These are phyloP conservation scores for Fusarium tricinctum DNA, from an alignment of 2,329 filamentous ascomycete species.

Conservation along the genomic window DNA sequence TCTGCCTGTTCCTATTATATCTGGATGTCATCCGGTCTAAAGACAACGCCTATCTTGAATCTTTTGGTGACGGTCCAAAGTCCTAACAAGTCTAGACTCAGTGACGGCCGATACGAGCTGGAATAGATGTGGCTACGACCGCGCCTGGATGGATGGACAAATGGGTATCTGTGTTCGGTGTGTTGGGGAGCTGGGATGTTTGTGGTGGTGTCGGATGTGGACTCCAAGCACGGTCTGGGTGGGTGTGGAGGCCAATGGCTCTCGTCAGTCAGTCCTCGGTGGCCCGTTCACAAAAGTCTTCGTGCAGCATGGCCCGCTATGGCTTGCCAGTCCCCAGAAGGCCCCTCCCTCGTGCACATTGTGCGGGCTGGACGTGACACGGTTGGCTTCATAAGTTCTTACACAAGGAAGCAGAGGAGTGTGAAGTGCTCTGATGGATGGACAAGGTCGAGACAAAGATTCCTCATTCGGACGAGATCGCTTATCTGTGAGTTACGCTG, in stretches of 20 bases:
- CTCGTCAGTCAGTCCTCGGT: slow-evolving; percentile 39
- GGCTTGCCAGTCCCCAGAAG: slow-evolving; percentile 35
- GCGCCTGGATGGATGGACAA: slow-evolving; percentile 37
- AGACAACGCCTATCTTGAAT: slow-evolving; percentile 25
- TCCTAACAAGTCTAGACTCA: slow-evolving; percentile 37
- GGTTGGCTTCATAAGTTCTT: slow-evolving; percentile 26
- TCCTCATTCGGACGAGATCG: slow-evolving; percentile 29
- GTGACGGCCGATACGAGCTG: slow-evolving; percentile 30
- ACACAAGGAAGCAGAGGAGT: slow-evolving; percentile 34
- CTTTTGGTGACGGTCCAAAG: slow-evolving; percentile 25
- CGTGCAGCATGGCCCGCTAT: slow-evolving; percentile 41
- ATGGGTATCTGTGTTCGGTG: slow-evolving; percentile 41
- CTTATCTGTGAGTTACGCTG: slow-evolving; percentile 25
- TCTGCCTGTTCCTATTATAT: slow-evolving; percentile 10
- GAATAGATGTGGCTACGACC: slow-evolving; percentile 24
- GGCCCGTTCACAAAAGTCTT: slow-evolving; percentile 40
- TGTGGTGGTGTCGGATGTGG: slow-evolving; percentile 47
- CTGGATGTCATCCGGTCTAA: slow-evolving; percentile 28
- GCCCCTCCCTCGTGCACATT: slow-evolving; percentile 43
- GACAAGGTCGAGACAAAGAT: slow-evolving; percentile 27
- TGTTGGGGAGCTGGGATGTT: slow-evolving; percentile 43
- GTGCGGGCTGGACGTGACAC: slow-evolving; percentile 44
- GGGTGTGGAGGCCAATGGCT: slow-evolving; percentile 41
- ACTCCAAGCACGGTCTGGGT: slow-evolving; percentile 34
- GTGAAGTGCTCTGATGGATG: slow-evolving; percentile 25